Evolutionary conservation across 2,329 filamentous ascomycete genomes (phyloP).

Genomic region (Talaromyces atroroseus): DNA sequence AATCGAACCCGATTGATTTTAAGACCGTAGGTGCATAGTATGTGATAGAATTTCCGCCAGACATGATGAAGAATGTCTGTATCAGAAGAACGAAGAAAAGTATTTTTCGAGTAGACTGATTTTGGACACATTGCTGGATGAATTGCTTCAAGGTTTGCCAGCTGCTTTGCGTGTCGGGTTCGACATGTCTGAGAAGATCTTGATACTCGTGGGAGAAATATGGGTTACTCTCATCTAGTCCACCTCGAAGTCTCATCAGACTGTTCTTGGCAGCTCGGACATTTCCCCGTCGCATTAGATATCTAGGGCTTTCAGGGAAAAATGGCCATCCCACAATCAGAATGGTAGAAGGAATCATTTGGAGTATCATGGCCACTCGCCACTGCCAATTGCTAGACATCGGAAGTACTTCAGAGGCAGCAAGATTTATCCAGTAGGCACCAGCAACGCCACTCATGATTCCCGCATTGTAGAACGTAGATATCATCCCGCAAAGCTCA

Average conservation of each 20-base stretch:
- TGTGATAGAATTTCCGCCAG: conserved; percentile 21
- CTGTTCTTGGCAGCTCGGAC: conserved; percentile 19
- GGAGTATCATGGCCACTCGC: conserved; percentile 17
- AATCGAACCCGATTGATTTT: conserved; percentile 17
- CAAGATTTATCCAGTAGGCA: conserved; percentile 21
- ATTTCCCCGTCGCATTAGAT: conserved; percentile 22
- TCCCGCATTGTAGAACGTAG: conserved; percentile 20
- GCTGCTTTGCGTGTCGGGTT: conserved; percentile 4
- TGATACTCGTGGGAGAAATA: conserved; percentile 17
- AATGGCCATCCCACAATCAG: conserved; percentile 20
- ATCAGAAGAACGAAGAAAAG: conserved; percentile 25
- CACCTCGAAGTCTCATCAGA: conserved; percentile 17
- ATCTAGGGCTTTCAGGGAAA: conserved; percentile 24
- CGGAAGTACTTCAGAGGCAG: conserved; percentile 14
- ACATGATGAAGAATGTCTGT: conserved; percentile 26
- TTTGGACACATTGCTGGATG: not conserved
- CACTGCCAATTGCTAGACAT: conserved; percentile 18
- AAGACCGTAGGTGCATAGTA: conserved; percentile 21
- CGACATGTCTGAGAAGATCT: conserved; percentile 16
- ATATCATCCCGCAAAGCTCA: conserved; percentile 52
- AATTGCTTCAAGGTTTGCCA: not conserved
- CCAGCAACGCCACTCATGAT: conserved; percentile 20
- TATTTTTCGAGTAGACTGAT: conserved; percentile 18
- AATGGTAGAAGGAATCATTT: conserved; percentile 18
- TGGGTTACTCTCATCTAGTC: conserved; percentile 13